These are phyloP conservation scores for Suhomyces maxii DNA, from an alignment of 1,139 yeast genomes.

Conservation along the genomic window DNA sequence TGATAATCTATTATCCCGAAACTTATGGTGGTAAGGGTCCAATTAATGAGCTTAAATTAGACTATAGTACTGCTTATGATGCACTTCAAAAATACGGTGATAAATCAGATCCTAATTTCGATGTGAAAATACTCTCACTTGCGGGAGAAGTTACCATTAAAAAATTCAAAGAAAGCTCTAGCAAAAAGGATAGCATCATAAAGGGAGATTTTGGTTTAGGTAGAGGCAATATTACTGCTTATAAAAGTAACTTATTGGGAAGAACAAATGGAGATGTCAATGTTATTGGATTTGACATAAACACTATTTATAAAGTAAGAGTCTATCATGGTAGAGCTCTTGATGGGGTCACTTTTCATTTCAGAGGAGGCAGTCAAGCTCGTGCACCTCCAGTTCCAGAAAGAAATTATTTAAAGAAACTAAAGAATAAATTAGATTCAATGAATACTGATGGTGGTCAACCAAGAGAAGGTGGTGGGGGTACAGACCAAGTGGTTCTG, in stretches of 20 bases:
- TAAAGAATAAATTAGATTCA: conserved; percentile 20
- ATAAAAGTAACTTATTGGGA: conserved; percentile 50
- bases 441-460: too few relatives aligned
- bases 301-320: conserved; percentile 46
- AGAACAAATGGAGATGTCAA: conserved; percentile 19
- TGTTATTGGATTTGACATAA: conserved; percentile 33
- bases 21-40: conserved; percentile 61
- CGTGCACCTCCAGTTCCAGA: conserved; percentile 45
- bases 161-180: conserved; percentile 23
- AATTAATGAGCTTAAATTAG: conserved; percentile 49
- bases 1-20: conserved; percentile 58
- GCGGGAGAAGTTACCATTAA: conserved; percentile 39
- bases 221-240: conserved; percentile 40
- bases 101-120: conserved; percentile 38
- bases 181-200: conserved; percentile 17
- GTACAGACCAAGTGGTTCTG: conserved; percentile 22
- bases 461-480: too few relatives aligned
- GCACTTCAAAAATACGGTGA: conserved; percentile 29
- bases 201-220: conserved; percentile 46
- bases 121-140: conserved; percentile 48
- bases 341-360: conserved; percentile 61
- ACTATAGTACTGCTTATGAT: conserved; percentile 47
- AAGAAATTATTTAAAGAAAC: conserved; percentile 43
- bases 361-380: conserved; percentile 2
- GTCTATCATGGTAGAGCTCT: conserved; percentile 73